Conservation (phyloP, 129 eudicot species). For the Flaveria trinervia region DNA sequence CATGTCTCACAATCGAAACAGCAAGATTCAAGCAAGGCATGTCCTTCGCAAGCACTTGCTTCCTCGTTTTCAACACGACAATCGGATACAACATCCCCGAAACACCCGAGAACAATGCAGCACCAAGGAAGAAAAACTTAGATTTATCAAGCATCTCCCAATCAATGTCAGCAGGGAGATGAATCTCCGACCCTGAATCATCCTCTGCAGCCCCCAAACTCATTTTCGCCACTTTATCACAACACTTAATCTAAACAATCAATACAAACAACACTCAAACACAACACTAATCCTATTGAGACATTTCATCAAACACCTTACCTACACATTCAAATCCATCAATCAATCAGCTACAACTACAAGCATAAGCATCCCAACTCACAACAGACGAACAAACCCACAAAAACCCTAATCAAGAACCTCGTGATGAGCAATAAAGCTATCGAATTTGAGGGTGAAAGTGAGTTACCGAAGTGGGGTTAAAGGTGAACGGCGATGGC, state of each 20-base stretch:
- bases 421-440: background rate
- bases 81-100: conserved; percentile 78
- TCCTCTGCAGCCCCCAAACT: conserved; percentile 72
- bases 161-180: conserved; percentile 82
- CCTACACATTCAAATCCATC: conserved; percentile 22
- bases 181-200: conserved; percentile 62
- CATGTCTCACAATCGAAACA: conserved; percentile 44
- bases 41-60: conserved; percentile 55
- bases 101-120: conserved; percentile 77
- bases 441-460: conserved; percentile 42
- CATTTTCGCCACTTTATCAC: conserved; percentile 68
- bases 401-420: conserved; percentile 29
- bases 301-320: conserved; percentile 30
- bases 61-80: conserved; percentile 78
- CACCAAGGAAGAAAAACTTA: conserved; percentile 81
- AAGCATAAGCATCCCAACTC: background rate
- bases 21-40: conserved; percentile 59
- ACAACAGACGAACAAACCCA: too few species aligned
- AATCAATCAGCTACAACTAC: background rate
- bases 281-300: conserved; percentile 15
- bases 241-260: background rate
- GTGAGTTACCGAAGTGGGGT: conserved; percentile 43
- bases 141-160: conserved; percentile 94
- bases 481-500: background rate
- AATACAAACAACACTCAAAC: background rate